Percentiles rank a stretch among this genome's conserved stretches.
These are phyloP conservation scores for Alternaria arborescens DNA, from an alignment of 2,329 filamentous ascomycete genomes.

Conservation along the genomic window DNA sequence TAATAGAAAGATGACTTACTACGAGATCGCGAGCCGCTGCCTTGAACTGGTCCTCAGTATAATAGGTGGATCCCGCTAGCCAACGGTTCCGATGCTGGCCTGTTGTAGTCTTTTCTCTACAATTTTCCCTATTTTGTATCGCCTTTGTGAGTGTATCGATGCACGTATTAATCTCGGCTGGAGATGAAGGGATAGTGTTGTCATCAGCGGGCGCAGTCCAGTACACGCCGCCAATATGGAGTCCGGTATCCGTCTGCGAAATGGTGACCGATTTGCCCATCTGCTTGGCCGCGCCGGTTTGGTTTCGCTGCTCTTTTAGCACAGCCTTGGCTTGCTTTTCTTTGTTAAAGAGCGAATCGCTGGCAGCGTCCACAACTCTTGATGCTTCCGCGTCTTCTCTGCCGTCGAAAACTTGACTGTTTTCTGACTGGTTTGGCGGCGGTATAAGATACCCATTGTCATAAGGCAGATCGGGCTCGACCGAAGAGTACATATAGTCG, in stretches of 20 bases:
- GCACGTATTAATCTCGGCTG: background rate
- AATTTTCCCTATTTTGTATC: constrained; percentile 12
- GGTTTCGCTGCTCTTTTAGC: constrained; percentile 3
- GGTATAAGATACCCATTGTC: background rate
- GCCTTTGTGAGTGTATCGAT: constrained; percentile 6
- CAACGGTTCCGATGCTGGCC: constrained; percentile 14
- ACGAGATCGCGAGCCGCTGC: constrained; percentile 10
- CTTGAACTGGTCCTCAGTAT: background rate
- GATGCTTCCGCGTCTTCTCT: no score
- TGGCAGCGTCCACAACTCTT: background rate
- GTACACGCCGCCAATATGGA: background rate
- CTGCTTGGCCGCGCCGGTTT: background rate
- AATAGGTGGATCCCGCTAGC: constrained; percentile 7
- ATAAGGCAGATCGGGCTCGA: background rate
- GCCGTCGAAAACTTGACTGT: background rate
- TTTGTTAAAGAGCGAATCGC: background rate
- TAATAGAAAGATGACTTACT: background rate
- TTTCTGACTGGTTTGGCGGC: background rate
- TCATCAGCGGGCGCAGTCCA: constrained; percentile 2
- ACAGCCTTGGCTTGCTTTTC: background rate
- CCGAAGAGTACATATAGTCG: background rate
- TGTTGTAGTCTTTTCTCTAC: constrained; percentile 3
- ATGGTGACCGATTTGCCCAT: background rate
- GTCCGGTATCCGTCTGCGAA: background rate
- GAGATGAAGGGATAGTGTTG: constrained; percentile 2